Conservation (phyloP, 164 flowering plant genomes). For the Stephania japonica region DNA sequence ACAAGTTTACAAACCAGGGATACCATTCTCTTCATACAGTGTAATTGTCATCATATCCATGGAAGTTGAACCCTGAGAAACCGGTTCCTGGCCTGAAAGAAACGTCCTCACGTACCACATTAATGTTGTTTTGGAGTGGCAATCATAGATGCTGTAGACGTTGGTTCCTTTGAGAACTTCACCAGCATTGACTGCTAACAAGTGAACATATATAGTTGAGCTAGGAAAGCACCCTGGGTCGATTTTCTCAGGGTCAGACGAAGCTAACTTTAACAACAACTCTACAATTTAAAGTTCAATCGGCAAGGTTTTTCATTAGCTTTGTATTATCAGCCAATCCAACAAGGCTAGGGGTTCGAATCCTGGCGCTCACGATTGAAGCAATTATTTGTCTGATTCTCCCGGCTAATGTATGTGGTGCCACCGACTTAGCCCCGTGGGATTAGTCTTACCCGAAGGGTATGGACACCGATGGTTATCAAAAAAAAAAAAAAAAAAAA, state of each 20-base stretch:
- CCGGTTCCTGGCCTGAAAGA: constrained; percentile 70
- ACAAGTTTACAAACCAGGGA: constrained; percentile 56
- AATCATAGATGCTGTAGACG: constrained; percentile 61
- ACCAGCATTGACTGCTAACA: constrained; percentile 69
- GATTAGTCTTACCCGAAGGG: too few relatives aligned
- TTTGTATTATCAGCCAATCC: constrained; percentile 39
- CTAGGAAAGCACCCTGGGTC: constrained; percentile 64
- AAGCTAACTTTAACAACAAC: constrained; percentile 79
- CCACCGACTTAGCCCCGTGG: too few relatives aligned
- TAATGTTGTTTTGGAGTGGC: constrained; percentile 48
- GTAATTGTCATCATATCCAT: constrained; percentile 80
- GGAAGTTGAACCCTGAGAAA: constrained; percentile 48
- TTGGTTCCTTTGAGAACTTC: constrained; percentile 86
- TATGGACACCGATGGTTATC: too few relatives aligned
- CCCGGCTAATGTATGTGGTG: too few relatives aligned
- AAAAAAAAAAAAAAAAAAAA: too few relatives aligned
- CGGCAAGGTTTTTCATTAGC: constrained; percentile 42
- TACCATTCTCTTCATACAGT: constrained; percentile 72
- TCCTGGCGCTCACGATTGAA: too few relatives aligned
- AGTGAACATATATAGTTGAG: constrained; percentile 2
- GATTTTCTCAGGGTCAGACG: constrained; percentile 62
- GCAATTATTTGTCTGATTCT: too few relatives aligned
- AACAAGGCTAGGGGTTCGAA: constrained; percentile 32
- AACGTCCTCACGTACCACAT: constrained; percentile 51
- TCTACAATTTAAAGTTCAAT: constrained; percentile 74